A percentile compares a stretch with the other conserved stretches of the same genome.
Evolutionary conservation across 768 basidiomycete genomes (phyloP).

Genomic region (Kwoniella sp.): DNA sequence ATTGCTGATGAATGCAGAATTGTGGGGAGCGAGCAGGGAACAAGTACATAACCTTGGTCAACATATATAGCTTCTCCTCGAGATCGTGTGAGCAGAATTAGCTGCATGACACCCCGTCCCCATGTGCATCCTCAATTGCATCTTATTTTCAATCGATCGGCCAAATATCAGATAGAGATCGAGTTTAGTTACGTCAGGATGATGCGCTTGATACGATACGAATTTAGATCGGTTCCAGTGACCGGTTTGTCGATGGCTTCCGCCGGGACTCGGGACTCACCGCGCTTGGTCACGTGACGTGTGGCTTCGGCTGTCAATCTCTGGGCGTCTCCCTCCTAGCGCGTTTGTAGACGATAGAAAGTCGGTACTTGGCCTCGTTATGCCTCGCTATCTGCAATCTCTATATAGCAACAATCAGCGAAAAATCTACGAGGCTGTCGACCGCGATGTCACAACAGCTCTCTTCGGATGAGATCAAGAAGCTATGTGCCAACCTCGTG

Average conservation of each 20-base stretch:
- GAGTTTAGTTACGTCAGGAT: slow-evolving; percentile 1
- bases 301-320: too few species aligned
- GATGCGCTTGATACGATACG: not conserved
- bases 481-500: slow-evolving; percentile 63
- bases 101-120: not conserved
- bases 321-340: too few species aligned
- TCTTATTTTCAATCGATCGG: not conserved
- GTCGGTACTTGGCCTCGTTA: too few species aligned
- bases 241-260: not conserved
- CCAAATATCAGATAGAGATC: not conserved
- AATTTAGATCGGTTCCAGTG: not conserved
- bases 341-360: too few species aligned
- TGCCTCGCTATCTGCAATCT: too few species aligned
- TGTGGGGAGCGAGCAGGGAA: too few species aligned
- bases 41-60: too few species aligned
- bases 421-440: not conserved
- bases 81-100: not conserved
- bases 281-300: not conserved
- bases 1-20: too few species aligned
- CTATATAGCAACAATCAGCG: too few species aligned
- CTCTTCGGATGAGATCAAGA: slow-evolving; percentile 36
- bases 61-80: not conserved
- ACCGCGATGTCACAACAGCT: slow-evolving; percentile 31
- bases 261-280: not conserved
- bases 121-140: too few species aligned